Evolutionary conservation across 2,329 filamentous ascomycete genomes (phyloP).

Genomic region (Dendrostoma leiphaemia): DNA sequence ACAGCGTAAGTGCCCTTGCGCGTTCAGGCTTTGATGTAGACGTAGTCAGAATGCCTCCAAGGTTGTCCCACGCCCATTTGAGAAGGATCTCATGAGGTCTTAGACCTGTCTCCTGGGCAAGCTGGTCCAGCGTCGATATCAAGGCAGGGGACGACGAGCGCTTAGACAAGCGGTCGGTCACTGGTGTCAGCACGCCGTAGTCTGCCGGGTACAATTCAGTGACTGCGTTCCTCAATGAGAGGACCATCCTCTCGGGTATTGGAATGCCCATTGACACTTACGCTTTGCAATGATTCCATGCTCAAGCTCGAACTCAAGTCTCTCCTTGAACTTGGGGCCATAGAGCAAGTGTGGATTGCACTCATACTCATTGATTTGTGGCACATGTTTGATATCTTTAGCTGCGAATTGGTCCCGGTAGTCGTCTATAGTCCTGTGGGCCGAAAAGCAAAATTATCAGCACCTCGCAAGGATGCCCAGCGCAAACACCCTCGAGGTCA

Average conservation of each 20-base stretch:
- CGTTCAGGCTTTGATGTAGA: neutral
- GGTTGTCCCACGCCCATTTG: neutral
- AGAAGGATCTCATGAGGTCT: constrained; percentile 1
- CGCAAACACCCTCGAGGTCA: no score
- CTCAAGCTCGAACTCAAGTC: neutral
- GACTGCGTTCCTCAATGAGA: neutral
- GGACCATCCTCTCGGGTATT: no score
- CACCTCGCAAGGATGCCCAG: neutral
- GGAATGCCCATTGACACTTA: no score
- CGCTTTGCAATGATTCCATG: constrained; percentile 2
- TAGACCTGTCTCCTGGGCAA: neutral
- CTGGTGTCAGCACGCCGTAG: constrained; percentile 1
- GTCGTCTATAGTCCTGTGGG: neutral
- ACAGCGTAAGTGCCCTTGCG: neutral
- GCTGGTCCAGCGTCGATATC: neutral
- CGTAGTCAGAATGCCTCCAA: neutral
- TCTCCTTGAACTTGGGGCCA: neutral
- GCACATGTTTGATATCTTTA: neutral
- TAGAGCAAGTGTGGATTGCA: neutral
- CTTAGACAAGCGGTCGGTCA: neutral
- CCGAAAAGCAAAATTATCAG: neutral
- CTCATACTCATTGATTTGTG: constrained; percentile 4
- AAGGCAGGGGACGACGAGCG: neutral
- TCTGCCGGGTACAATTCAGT: neutral
- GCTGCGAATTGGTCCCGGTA: neutral